A percentile compares a stretch with the other conserved stretches of the same genome.
phyloP scores from a whole-genome alignment of 176 grass and related monocot species.

The Elymus sibiricus region DNA sequence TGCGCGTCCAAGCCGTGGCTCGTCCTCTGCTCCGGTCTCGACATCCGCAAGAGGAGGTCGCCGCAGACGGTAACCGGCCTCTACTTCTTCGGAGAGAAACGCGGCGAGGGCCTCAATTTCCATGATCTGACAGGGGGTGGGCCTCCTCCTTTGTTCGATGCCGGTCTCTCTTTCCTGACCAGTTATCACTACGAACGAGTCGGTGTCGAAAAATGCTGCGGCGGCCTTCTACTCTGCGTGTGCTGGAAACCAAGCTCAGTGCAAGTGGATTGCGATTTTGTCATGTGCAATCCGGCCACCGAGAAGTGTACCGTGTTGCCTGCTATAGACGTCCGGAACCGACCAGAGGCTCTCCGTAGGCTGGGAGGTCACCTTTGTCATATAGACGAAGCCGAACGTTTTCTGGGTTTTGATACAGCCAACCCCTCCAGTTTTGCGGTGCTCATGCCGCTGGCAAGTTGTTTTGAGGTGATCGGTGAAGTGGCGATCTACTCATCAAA shows the following conservation, averaged over 20 bases:
- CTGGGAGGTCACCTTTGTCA: not conserved
- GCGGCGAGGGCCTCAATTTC: not conserved
- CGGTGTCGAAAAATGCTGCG: not conserved
- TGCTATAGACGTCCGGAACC: not conserved
- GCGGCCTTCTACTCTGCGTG: not conserved
- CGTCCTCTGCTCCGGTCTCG: not conserved
- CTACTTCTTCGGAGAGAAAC: not conserved
- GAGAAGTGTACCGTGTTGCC: not conserved
- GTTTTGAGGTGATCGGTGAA: not conserved
- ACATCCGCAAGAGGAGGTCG: not conserved
- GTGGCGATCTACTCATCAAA: not conserved
- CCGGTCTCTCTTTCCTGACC: not conserved
- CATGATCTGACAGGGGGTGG: not conserved
- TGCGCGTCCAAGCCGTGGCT: not conserved
- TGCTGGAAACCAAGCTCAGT: not conserved
- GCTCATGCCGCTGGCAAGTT: not conserved
- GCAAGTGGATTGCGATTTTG: not conserved
- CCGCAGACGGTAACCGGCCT: not conserved
- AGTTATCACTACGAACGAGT: not conserved
- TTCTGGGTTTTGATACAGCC: not conserved
- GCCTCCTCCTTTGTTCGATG: not conserved
- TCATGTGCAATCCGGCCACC: not conserved
- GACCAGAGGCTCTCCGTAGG: accelerated
- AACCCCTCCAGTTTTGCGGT: not conserved
- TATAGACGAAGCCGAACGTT: not conserved